A percentile compares a stretch with the other conserved stretches of the same genome.
Evolutionary conservation across 192 early-diverging fungal species (phyloP).

Genomic region (Glomus cerebriforme): DNA sequence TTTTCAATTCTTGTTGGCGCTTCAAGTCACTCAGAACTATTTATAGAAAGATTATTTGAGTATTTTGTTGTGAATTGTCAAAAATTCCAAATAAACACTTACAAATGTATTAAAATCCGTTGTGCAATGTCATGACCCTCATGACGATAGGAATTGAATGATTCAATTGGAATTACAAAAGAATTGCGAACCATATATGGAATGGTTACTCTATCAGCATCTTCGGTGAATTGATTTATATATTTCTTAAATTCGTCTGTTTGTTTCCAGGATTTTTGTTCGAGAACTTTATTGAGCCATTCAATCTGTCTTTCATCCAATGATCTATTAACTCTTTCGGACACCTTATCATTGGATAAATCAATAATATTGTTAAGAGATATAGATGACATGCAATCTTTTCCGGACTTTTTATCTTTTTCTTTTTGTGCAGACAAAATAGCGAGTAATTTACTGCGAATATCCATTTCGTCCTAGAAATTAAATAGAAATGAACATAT

Average conservation of each 20-base stretch:
- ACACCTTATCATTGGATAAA: background rate
- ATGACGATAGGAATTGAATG: too few species aligned
- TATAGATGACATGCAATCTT: conserved; percentile 20
- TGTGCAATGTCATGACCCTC: background rate
- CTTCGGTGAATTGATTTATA: conserved; percentile 27
- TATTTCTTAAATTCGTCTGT: conserved; percentile 24
- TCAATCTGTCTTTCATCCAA: background rate
- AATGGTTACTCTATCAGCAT: background rate
- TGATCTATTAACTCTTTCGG: background rate
- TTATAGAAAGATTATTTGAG: background rate
- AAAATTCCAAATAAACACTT: too few species aligned
- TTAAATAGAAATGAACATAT: background rate
- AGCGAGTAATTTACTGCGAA: conserved; percentile 15
- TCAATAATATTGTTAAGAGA: background rate
- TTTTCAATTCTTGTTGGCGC: conserved; percentile 18
- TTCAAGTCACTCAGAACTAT: conserved; percentile 24
- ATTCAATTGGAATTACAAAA: too few species aligned
- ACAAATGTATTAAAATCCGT: too few species aligned
- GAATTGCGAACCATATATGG: too few species aligned
- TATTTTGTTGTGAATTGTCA: too few species aligned
- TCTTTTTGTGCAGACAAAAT: conserved; percentile 19
- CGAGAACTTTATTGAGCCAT: background rate
- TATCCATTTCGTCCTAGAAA: background rate
- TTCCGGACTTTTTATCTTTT: conserved; percentile 20
- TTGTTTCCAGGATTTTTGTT: conserved; percentile 3